Evolutionary conservation across 208 protist genomes (phyloP).

Genomic region (Trichomonas tenax): DNA sequence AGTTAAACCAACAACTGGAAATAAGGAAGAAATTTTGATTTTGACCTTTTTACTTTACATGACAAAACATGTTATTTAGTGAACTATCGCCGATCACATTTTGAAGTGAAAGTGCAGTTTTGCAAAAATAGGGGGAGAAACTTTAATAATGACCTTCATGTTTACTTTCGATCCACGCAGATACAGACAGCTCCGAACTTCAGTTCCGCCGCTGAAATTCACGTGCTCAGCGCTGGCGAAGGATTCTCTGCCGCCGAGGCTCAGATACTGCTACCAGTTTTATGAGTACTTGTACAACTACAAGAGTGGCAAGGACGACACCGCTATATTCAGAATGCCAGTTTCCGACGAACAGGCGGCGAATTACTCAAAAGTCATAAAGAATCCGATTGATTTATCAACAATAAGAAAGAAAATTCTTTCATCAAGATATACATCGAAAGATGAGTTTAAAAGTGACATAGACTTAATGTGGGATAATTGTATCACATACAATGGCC

Average conservation of each 20-base stretch:
- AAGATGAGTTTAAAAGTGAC: background rate
- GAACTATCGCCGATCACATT: no score
- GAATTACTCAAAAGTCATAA: background rate
- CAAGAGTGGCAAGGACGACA: background rate
- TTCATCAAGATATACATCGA: background rate
- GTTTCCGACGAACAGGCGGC: background rate
- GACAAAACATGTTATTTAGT: no score
- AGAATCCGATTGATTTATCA: background rate
- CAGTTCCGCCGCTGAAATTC: background rate
- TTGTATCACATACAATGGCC: background rate
- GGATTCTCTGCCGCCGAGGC: background rate
- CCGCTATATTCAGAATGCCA: background rate
- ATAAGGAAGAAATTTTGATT: no score
- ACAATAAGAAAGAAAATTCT: background rate
- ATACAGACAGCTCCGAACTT: background rate
- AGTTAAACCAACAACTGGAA: no score
- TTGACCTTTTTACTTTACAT: no score
- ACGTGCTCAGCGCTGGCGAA: background rate
- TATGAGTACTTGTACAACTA: background rate
- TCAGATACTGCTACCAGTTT: background rate
- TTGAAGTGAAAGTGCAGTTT: no score
- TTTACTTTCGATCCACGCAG: background rate
- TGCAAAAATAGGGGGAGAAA: no score
- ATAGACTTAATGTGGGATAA: background rate
- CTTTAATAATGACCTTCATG: background rate